A percentile compares a stretch with the other conserved stretches of the same genome.
Evolutionary conservation across 2,329 filamentous ascomycete genomes (phyloP).

Genomic region (Clarireedia monteithiana): DNA sequence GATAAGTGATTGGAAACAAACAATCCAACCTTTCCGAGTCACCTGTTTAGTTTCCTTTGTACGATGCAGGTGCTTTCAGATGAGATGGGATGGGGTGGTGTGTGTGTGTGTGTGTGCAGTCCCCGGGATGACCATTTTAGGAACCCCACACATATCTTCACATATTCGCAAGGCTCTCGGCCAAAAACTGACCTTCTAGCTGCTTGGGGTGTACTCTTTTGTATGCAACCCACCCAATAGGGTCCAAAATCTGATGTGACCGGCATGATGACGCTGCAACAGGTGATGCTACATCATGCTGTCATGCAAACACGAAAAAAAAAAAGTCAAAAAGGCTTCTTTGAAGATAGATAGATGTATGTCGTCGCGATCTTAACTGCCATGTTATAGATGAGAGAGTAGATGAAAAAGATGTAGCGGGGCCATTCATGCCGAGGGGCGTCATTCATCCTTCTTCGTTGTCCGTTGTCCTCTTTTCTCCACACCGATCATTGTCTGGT

Average conservation of each 20-base stretch:
- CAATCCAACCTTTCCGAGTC: background rate
- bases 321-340: no score
- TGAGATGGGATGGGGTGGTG: background rate
- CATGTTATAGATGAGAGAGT: background rate
- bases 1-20: constrained; percentile 5
- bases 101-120: no score
- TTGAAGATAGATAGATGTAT: no score
- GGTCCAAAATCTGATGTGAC: background rate
- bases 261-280: constrained; percentile 4
- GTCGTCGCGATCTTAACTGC: background rate
- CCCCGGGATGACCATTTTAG: background rate
- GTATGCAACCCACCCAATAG: constrained; percentile 1
- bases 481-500: background rate
- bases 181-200: background rate
- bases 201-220: no score
- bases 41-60: background rate
- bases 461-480: background rate
- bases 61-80: background rate
- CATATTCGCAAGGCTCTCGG: constrained; percentile 5
- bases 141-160: background rate
- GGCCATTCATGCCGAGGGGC: constrained; percentile 7
- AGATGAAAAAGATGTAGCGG: background rate
- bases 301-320: background rate
- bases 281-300: background rate
- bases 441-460: constrained; percentile 5